Evolutionary conservation across 305 asterid genomes (phyloP), one percentile per base, ranked within the genome.

Genomic region (Fraxinus floribunda): DNA sequence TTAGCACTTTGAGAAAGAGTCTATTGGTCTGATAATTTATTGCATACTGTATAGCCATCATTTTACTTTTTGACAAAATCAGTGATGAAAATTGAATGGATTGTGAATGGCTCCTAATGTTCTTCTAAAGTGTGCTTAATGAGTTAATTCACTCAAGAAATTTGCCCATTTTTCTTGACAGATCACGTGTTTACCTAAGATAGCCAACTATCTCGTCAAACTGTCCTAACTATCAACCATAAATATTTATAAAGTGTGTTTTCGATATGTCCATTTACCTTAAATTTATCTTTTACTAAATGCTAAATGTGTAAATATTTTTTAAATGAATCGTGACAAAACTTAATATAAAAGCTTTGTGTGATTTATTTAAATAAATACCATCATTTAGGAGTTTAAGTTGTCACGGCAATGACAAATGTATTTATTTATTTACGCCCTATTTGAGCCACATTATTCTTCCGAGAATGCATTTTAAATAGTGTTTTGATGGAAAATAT

Each of bases 11-110:
- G 52, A 52, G 6, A 36, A 41, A 73, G 39, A 41, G 7, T 24
- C 62, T 20, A 16, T 75, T 8, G 52, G 10, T 55, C 13, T 1
- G 79, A 55, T 8, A 22, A 16, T 38, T 30, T 26, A 18, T 7
- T 18, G n/a, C 20, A 29, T 20, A 64, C 76, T 32, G 76, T 26
- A 32, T 82, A 57, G 84, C 60, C 41, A 72, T 78, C 87, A 84
- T 89, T 78, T 79, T 75, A 66, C 80, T 57, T 86, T 82, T 85
- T 84, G 87, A 82, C 83, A 55, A 85, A 57, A 80, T 66, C 10
- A 7, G 80, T 62, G 39, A 8, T 22, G 24, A 22, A 20, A 44
- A 68, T 77, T 57, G 8, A 77, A 82, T 62, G 70, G 77, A 24
- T 70, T 11, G 13, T n/a, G 30, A 49, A 36, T 80, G 77, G 30